phyloP scores from a whole-genome alignment of 176 grass and related monocot genomes.

The Carex myosuroides region DNA sequence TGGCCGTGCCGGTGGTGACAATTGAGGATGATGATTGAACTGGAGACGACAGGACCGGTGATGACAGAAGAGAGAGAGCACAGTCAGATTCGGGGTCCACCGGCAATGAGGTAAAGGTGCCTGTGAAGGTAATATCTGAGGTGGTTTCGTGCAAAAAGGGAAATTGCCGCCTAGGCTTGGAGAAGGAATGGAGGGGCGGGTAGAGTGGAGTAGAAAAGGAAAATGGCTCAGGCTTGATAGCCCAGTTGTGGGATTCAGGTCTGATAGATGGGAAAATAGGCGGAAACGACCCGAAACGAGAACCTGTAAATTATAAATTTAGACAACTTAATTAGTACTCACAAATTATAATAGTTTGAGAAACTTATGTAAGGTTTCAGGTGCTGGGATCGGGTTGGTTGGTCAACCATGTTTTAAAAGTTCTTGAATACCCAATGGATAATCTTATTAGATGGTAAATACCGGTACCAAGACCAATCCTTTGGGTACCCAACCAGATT shows the following conservation, averaged over 20 bases:
- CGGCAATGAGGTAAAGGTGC: conserved; percentile 2
- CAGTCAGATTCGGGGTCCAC: conserved; percentile 19
- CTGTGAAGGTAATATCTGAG: conserved; percentile 2
- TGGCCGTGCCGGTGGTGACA: conserved; percentile 10
- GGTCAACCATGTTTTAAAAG: background rate
- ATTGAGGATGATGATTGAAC: conserved; percentile 10
- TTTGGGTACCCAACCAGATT: background rate
- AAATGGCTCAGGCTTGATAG: conserved; percentile 8
- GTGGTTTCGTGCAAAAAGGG: conserved; percentile 11
- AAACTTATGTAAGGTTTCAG: background rate
- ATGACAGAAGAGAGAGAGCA: conserved; percentile 67
- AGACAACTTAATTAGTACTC: background rate
- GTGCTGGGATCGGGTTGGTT: background rate
- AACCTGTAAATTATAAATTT: conserved; percentile 9
- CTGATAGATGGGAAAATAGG: conserved; percentile 7
- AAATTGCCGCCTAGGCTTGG: conserved; percentile 13
- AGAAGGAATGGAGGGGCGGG: background rate
- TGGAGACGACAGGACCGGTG: conserved; percentile 17
- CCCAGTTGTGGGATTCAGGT: conserved; percentile 6
- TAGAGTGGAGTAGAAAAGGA: conserved; percentile 3
- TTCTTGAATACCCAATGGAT: background rate
- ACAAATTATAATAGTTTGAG: background rate
- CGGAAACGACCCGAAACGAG: background rate
- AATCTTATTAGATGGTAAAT: background rate
- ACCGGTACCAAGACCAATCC: background rate